Base-by-base conservation (phyloP, 2,329 filamentous ascomycete genomes). In the Stromatinia cepivora region DNA sequence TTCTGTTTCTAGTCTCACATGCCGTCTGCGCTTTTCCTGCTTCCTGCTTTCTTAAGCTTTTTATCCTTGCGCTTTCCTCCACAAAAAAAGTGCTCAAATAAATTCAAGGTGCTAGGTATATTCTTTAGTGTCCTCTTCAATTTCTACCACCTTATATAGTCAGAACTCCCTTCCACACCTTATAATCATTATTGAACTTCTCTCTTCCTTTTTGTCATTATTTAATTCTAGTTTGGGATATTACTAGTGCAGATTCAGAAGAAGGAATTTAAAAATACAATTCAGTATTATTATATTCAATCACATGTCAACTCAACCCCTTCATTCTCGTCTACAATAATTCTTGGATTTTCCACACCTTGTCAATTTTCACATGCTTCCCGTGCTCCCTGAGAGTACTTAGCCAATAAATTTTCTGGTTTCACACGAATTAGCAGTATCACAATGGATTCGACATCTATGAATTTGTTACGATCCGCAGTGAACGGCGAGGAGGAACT, bases 381-480 rank as follows among this genome's bases (percentile, higher is more conserved):
- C 13, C n/a, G 46, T 53, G 39, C 61, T 39, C 34, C 5, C 15
- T 25, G 4, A 34, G 25, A 52, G 34, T 53, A 52, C 46, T 64
- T 64, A 22, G 61, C 46, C n/a, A 15, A 52, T 52, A 39, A 28
- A 1, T 6, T 13, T 52, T 52, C 31, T 42, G 10, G 46, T 52
- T n/a, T 42, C 61, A 31, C 48, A 22, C 34, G 20, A 52, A 22
- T 52, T 22, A 11, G 9, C 46, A 39, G 34, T 64, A 15, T 28
- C 46, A 42, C 61, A 28, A 64, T 64, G 61, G 61, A 64, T 52
- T 34, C 46, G 8, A 34, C 48, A 42, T 64, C 42, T 69, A 59
- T 15, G 70, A 70, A 65, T 67, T 72, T 31, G 67, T 70, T 36
- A 25, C 46, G 28, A 52, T 64, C 61, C 46, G 61, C 61, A 22